Evolutionary conservation across 148 eudicot genomes (phyloP).

Genomic region (Silene uniflora): DNA sequence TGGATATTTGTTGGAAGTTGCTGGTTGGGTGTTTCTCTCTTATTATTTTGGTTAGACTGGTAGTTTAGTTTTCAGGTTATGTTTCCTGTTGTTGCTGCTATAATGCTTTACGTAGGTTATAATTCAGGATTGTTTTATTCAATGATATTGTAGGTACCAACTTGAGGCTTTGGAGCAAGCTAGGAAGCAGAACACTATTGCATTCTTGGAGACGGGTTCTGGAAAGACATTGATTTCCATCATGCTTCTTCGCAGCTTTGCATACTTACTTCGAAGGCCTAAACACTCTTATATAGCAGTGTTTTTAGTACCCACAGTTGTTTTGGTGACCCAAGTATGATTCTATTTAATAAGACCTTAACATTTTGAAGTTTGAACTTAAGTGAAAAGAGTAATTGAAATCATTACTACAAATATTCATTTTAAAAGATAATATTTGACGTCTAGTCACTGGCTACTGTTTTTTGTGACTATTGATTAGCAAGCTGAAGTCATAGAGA

Average conservation of each 20-base stretch:
- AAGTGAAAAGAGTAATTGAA: not conserved
- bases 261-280: constrained; percentile 58
- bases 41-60: too few species aligned
- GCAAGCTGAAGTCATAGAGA: constrained; percentile 69
- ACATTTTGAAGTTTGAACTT: not conserved
- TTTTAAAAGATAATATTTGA: not conserved
- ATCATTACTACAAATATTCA: not conserved
- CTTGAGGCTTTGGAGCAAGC: constrained; percentile 81
- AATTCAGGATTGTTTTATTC: not conserved
- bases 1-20: too few species aligned
- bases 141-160: constrained; percentile 57
- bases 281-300: constrained; percentile 51
- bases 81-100: too few species aligned
- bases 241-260: constrained; percentile 82
- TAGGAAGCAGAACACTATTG: constrained; percentile 73
- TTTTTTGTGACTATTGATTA: constrained; percentile 22
- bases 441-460: constrained; percentile 11
- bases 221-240: constrained; percentile 89
- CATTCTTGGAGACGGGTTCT: constrained; percentile 83
- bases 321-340: constrained; percentile 79
- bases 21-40: too few species aligned
- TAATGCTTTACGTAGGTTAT: not conserved
- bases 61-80: too few species aligned
- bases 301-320: constrained; percentile 89
- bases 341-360: not conserved